A percentile compares a stretch with the other conserved stretches of the same genome.
Conservation (phyloP, 768 basidiomycete genomes). For the Coprinopsis cinerea region DNA sequence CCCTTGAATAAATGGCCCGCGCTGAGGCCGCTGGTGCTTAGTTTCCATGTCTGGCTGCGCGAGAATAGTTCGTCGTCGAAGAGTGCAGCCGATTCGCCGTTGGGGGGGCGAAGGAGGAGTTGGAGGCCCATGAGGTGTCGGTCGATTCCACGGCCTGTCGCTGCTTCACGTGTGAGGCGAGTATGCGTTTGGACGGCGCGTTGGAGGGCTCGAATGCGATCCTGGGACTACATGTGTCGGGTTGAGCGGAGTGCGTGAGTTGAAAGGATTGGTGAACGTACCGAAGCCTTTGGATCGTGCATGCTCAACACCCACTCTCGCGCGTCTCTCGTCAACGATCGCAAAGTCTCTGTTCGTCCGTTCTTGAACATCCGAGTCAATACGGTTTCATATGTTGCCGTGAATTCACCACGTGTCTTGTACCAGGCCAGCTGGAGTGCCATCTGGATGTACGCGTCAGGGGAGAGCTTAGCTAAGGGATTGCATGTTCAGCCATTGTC, state of each 20-base stretch:
- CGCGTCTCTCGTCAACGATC: slow-evolving; percentile 67
- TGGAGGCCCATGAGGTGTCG: slow-evolving; percentile 85
- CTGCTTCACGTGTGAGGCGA: slow-evolving; percentile 67
- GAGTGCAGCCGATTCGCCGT: slow-evolving; percentile 52
- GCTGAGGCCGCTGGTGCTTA: slow-evolving; percentile 87
- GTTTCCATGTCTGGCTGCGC: slow-evolving; percentile 75
- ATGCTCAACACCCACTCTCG: slow-evolving; percentile 74
- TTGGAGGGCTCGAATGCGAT: slow-evolving; percentile 44
- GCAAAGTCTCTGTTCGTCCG: slow-evolving; percentile 88
- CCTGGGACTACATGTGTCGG: slow-evolving; percentile 25
- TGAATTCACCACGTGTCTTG: slow-evolving; percentile 65
- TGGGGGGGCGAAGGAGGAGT: slow-evolving; percentile 48
- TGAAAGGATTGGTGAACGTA: slow-evolving; percentile 22
- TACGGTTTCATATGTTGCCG: slow-evolving; percentile 91
- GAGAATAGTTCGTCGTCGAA: slow-evolving; percentile 77
- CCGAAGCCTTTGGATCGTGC: slow-evolving; percentile 47
- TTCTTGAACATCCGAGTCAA: slow-evolving; percentile 82
- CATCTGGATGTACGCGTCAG: slow-evolving; percentile 90
- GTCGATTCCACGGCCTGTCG: slow-evolving; percentile 81
- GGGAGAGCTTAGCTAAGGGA: slow-evolving; percentile 35
- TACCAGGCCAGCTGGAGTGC: slow-evolving; percentile 90
- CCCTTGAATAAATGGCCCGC: slow-evolving; percentile 83
- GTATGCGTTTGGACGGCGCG: slow-evolving; percentile 69
- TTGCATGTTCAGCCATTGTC: not conserved
- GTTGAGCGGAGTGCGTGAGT: not conserved